Base-by-base conservation (phyloP, 1,284 basidiomycete genomes). In the Microbotryum violaceum region DNA sequence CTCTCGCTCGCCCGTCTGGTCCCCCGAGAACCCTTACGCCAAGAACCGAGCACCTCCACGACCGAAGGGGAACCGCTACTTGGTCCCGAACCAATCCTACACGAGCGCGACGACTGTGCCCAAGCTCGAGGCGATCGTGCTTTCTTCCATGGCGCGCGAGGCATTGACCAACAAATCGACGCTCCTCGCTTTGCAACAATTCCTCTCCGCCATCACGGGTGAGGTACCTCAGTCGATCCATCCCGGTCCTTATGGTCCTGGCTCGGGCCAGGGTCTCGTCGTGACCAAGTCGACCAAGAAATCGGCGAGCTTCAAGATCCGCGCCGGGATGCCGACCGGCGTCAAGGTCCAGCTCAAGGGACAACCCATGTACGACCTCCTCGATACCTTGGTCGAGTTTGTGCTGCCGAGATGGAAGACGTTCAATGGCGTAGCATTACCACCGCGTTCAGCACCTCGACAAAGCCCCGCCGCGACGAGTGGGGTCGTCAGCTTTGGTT, bases 391-490 rank as follows among this genome's bases (percentile, higher is more conserved):
- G 69, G 84, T 86, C 70, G 92, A 97, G 71, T 97, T 97, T 74
- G 94, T 98, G 56, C 79, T 97, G 25, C 96, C 94, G 3, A 84
- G 94, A 25, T 76, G 97, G 67, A 83, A 93, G 71, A 92, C 96
- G 70, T 98, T 92, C 78, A 80, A 81, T 8, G 96, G 94, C 27
- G 76, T 98, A 64, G 74, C 82, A 4, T 78, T 92, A 62, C 85
- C 88, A 60, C 80, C 88, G 48, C 76, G 83, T 42, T 67, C 66
- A 37, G 61, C 62, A 54, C 69, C 70, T 54, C 61, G 58, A 4
- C 64, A 70, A 49, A 64, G 63, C n/a, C 85, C 91, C 0, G 85
- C 84, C 50, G 85, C 87, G 1, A 85, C 89, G 6, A 82, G 85
- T 0, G 93, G 94, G 53, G 89, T 93, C 31, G 89, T 97, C 53